Evolutionary conservation across 1,139 yeast species (phyloP).

Genomic region (Debaryomyces coudertii): DNA sequence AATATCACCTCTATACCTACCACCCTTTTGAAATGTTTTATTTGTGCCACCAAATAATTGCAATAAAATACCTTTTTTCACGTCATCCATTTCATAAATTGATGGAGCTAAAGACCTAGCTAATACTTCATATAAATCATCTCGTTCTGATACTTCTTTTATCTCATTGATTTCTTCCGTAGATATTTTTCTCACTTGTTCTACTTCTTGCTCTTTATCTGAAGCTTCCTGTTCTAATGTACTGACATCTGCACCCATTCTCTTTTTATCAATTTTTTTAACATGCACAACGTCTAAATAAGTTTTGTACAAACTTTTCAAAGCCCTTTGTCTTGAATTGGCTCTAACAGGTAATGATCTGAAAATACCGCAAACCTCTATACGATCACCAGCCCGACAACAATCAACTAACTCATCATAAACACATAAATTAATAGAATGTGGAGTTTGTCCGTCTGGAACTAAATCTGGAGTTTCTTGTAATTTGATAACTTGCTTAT

Average conservation of each 20-base stretch:
- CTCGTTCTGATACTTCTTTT: slow-evolving; percentile 61
- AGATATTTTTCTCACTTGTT: slow-evolving; percentile 70
- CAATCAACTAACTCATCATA: slow-evolving; percentile 95
- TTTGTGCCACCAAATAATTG: slow-evolving; percentile 96
- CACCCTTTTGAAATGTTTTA: slow-evolving; percentile 86
- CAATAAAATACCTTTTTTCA: slow-evolving; percentile 88
- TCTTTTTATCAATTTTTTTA: slow-evolving; percentile 78
- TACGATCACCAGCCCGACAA: slow-evolving; percentile 95
- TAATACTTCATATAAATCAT: slow-evolving; percentile 83
- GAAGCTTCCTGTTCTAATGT: slow-evolving; percentile 51
- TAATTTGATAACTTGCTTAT: slow-evolving; percentile 88
- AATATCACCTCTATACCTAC: slow-evolving; percentile 94
- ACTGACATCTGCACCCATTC: slow-evolving; percentile 79
- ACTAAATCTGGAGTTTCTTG: slow-evolving; percentile 98
- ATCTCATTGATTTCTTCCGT: slow-evolving; percentile 71
- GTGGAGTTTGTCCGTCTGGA: slow-evolving; percentile 99
- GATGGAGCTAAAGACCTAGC: slow-evolving; percentile 95
- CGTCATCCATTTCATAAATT: slow-evolving; percentile 93
- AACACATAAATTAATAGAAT: slow-evolving; percentile 89
- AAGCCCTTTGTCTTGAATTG: slow-evolving; percentile 80
- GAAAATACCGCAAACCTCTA: slow-evolving; percentile 94
- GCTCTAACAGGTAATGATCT: slow-evolving; percentile 90
- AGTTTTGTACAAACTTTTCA: slow-evolving; percentile 86
- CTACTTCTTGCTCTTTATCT: slow-evolving; percentile 69
- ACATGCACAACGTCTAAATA: slow-evolving; percentile 93